Base-by-base conservation (phyloP, 441 rosid genomes). In the Populus hybrid region DNA sequence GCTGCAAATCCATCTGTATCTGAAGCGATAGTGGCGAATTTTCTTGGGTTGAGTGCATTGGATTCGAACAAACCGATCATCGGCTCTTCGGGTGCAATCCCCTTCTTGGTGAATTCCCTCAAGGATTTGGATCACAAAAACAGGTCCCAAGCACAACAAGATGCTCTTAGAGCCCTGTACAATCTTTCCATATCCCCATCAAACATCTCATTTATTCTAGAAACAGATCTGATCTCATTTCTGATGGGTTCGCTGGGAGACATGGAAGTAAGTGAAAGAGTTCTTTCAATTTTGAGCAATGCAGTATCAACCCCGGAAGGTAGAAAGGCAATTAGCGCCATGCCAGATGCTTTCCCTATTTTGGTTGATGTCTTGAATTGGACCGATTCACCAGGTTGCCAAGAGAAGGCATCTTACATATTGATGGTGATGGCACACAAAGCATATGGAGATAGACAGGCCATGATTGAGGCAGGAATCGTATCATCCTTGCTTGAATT, bases 401-500 rank as follows among this genome's bases (percentile, higher is more conserved):
- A 95, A 84, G 99, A 95, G 83, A 95, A 95, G 77, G 93, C 91
- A 7, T 89, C 93, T 0, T 95, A 95, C 75, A 82, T 94, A 8
- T 81, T 94, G 71, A 92, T 95, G 99, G 89, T 94, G 46, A 91
- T 94, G 99, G 97, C 97, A 38, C 97, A 94, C 80, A 96, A 96
- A 73, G 86, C 93, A 2, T 93, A 96, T 28, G 89, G 93, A 46
- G 95, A 94, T 76, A 80, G 98, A 83, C 96, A 93, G 75, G 90
- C 91, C 67, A 96, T 96, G 99, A 88, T 93, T 0, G 98, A 96
- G 54, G 99, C 97, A 0, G 99, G 99, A 59, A 80, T 96, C 59
- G 91, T 86, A 38, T 93, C 97, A 0, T 81, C 97, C 0, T 87
- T 94, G 88, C 98, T 96, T 0, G 99, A 96, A 67, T 82, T 96